Conservation (phyloP, 352 stramenopile species). For the Phytophthora kernoviae region DNA sequence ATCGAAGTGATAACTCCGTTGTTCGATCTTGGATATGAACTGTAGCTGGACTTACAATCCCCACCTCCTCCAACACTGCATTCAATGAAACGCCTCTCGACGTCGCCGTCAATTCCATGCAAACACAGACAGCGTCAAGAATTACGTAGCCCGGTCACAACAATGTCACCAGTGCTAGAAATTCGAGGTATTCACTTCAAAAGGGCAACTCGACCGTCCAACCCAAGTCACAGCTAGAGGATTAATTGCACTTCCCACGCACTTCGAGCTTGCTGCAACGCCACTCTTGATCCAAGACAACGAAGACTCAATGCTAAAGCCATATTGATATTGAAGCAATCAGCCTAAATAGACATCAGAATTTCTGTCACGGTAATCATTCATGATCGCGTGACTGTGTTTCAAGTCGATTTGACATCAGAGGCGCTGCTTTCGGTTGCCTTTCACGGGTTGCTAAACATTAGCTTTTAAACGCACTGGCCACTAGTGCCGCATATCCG, state of each 20-base stretch:
- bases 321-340: too few relatives aligned
- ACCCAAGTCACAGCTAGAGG: background rate
- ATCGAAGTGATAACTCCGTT: background rate
- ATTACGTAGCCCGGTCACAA: background rate
- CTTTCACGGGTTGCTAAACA: background rate
- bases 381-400: too few relatives aligned
- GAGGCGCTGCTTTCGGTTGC: too few relatives aligned
- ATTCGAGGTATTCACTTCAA: conserved; percentile 23
- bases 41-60: conserved; percentile 22
- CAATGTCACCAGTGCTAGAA: conserved; percentile 5
- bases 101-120: conserved; percentile 9
- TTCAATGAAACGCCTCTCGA: conserved; percentile 5
- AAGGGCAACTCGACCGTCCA: conserved; percentile 3
- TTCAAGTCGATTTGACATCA: too few relatives aligned
- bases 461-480: conserved; percentile 37
- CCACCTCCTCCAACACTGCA: conserved; percentile 6
- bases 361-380: background rate
- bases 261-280: background rate
- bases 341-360: too few relatives aligned
- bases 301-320: too few relatives aligned
- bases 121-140: conserved; percentile 13
- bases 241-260: too few relatives aligned
- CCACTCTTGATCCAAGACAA: background rate
- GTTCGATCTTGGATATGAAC: background rate
- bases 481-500: conserved; percentile 48